Conservation (phyloP, 352 stramenopile genomes). For the Phytopythium boreale region DNA sequence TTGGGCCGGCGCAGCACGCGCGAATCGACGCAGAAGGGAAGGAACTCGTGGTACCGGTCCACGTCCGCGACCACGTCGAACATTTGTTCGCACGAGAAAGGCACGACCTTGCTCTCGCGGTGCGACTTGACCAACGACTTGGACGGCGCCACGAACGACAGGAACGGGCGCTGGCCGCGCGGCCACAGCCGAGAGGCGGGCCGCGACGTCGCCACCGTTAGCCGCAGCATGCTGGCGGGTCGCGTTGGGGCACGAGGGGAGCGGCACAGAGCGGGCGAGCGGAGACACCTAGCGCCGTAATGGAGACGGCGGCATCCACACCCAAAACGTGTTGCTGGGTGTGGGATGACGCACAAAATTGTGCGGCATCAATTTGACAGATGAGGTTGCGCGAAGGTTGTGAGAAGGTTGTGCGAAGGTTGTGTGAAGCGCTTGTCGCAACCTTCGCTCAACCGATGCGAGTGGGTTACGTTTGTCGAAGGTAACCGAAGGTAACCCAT, state of each 20-base stretch:
- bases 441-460: not conserved
- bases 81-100: conserved; percentile 75
- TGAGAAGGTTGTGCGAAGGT: conserved; percentile 10
- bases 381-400: not conserved
- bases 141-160: conserved; percentile 54
- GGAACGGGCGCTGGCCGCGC: conserved; percentile 29
- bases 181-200: not conserved
- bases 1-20: conserved; percentile 63
- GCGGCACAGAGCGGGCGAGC: not conserved
- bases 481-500: not conserved
- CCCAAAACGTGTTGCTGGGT: not conserved
- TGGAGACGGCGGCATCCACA: not conserved
- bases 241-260: not conserved
- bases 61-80: conserved; percentile 81
- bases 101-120: conserved; percentile 66
- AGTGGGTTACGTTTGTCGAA: not conserved
- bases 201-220: not conserved
- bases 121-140: conserved; percentile 64
- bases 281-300: not conserved
- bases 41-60: conserved; percentile 64
- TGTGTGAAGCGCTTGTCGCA: not conserved
- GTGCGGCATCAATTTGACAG: not conserved
- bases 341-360: not conserved
- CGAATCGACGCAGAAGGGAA: conserved; percentile 82
- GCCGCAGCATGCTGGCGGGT: not conserved